Evolutionary conservation across 805 yeast species (phyloP).

Genomic region (Pichia scutulata): DNA sequence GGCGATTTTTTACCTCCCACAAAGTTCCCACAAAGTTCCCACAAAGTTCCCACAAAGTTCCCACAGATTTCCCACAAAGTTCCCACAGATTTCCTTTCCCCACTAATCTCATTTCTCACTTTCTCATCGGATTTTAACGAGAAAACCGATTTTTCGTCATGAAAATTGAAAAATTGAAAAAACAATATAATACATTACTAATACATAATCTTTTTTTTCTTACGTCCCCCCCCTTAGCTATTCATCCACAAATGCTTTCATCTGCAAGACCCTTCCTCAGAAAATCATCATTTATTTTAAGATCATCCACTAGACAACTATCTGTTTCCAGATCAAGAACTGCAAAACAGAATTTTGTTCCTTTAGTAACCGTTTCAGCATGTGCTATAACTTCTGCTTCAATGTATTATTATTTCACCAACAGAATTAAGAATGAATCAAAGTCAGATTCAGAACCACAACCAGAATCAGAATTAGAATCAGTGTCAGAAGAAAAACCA

Average conservation of each 20-base stretch:
- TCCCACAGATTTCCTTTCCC: neutral
- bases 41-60: too few species aligned
- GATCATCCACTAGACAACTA: neutral
- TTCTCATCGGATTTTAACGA: neutral
- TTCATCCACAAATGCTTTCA: neutral
- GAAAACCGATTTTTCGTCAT: neutral
- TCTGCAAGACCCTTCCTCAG: neutral
- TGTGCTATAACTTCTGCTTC: slow-evolving; percentile 14
- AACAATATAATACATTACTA: neutral
- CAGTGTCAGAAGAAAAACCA: neutral
- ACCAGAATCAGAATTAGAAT: slow-evolving; percentile 8
- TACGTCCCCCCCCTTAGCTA: neutral
- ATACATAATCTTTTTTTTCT: neutral
- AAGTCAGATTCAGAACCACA: neutral
- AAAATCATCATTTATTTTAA: neutral
- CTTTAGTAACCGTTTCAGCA: slow-evolving; percentile 10
- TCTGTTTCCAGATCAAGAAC: neutral
- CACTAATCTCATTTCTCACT: neutral
- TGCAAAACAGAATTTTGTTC: slow-evolving; percentile 1
- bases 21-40: neutral
- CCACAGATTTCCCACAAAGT: neutral
- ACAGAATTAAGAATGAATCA: slow-evolving; percentile 12
- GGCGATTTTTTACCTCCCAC: neutral
- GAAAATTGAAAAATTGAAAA: neutral
- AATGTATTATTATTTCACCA: slow-evolving; percentile 10